Evolutionary conservation across 1,284 basidiomycete genomes (phyloP), one percentile per base, ranked within the genome.

Genomic region (Puccinia hordei): DNA sequence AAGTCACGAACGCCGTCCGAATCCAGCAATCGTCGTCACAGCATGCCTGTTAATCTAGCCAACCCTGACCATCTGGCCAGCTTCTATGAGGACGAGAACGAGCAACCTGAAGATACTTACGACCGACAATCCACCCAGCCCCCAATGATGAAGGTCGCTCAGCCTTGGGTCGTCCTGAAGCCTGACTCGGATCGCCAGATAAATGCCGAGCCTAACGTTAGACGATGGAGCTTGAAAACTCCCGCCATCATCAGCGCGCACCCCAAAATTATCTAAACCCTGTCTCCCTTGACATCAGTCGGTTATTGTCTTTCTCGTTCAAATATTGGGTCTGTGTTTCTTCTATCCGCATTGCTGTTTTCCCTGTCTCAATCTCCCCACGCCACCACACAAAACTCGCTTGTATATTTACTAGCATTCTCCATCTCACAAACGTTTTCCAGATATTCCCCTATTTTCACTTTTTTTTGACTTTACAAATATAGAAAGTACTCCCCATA

Each of bases 151-250:
- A 49, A 49, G 17, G 46, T 19, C 46, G 46, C 46, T 27, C 46
- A 27, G 41, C 66, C 66, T 27, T 30, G 76, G 76, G 65, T 79
- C 27, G 33, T 79, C 30, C 46, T 79, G 33, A 79, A 71, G 66
- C 68, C 76, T 6, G 76, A 79, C 27, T 30, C 53, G 0, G 57
- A 79, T 57, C 49, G 51, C 1, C 27, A n/a, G 41, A 38, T 35
- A 1, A 51, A 72, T 30, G 66, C 49, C 17, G 76, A 79, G 35
- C 66, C 51, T 15, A 79, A 79, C 66, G 24, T 79, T 22, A 79
- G 66, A 79, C 65, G 76, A 41, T 79, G 76, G 76, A 79, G 53
- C 46, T 72, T 79, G 66, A 69, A 33, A 79, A 66, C 76, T 9
- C 71, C 65, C 4, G 76, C 76, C 22, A 71, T 79, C 49, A 22